Conservation (phyloP, 352 stramenopile genomes). For the Aphanomyces cochlioides region DNA sequence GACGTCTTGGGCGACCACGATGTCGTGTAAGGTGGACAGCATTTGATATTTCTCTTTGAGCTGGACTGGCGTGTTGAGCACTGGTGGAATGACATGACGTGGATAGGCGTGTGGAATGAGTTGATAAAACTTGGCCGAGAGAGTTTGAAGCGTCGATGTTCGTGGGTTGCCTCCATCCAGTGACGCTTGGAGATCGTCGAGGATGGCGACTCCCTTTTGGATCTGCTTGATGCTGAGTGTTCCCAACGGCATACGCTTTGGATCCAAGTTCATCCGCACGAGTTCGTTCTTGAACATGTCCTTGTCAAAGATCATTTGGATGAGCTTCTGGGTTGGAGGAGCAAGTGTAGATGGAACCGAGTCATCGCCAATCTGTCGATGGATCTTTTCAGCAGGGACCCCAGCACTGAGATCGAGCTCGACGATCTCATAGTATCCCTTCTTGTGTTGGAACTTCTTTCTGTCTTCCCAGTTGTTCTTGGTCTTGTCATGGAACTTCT, state of each 20-base stretch:
- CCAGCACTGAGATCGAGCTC: slow-evolving; percentile 10
- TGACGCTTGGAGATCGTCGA: slow-evolving; percentile 33
- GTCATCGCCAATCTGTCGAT: slow-evolving; percentile 33
- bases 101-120: slow-evolving; percentile 38
- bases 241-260: slow-evolving; percentile 27
- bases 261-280: slow-evolving; percentile 31
- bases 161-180: neutral
- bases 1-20: slow-evolving; percentile 38
- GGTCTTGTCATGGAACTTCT: slow-evolving; percentile 20
- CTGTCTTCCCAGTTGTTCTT: neutral
- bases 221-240: slow-evolving; percentile 27
- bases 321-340: slow-evolving; percentile 30
- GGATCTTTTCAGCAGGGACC: slow-evolving; percentile 15
- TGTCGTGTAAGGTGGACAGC: slow-evolving; percentile 38
- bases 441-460: neutral
- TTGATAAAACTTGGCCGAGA: slow-evolving; percentile 39
- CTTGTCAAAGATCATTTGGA: slow-evolving; percentile 32
- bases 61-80: slow-evolving; percentile 33
- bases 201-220: slow-evolving; percentile 36
- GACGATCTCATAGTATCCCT: slow-evolving; percentile 15
- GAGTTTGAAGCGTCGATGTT: neutral
- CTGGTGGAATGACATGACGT: slow-evolving; percentile 31
- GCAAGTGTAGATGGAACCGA: slow-evolving; percentile 35
- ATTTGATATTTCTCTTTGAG: slow-evolving; percentile 39
- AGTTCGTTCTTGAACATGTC: slow-evolving; percentile 27